Percentiles rank a stretch among this genome's conserved stretches.
These are phyloP conservation scores for Yamadazyma tumulicola DNA, from an alignment of 805 yeast genomes.

Conservation along the genomic window DNA sequence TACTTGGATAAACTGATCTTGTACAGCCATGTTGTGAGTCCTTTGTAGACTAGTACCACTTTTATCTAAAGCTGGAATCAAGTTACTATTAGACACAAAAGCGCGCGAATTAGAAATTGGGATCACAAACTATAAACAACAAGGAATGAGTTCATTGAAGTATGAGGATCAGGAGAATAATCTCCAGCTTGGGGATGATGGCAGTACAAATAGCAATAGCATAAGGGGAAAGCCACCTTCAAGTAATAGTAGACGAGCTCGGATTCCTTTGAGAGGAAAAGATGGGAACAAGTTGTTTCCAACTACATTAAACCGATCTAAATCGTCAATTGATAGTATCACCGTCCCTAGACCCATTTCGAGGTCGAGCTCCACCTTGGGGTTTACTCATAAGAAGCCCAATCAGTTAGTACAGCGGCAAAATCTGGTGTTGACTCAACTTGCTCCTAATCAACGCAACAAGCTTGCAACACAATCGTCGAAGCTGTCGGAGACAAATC, in stretches of 20 bases:
- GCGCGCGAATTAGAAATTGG: background rate
- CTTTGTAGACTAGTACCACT: background rate
- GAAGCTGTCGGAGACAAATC: background rate
- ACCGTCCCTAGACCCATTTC: slow-evolving; percentile 14
- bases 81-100: background rate
- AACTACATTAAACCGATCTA: slow-evolving; percentile 26
- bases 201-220: slow-evolving; percentile 2
- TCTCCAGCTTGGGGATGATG: slow-evolving; percentile 1
- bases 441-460: background rate
- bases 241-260: slow-evolving; percentile 5
- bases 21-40: slow-evolving; percentile 20
- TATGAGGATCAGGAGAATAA: slow-evolving; percentile 7
- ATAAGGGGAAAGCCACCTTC: no score
- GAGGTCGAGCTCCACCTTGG: slow-evolving; percentile 36
- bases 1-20: slow-evolving; percentile 23
- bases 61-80: no score
- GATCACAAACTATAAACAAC: background rate
- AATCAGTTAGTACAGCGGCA: background rate
- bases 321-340: slow-evolving; percentile 16
- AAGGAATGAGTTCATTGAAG: slow-evolving; percentile 2
- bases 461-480: background rate
- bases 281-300: slow-evolving; percentile 28
- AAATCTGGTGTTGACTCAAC: background rate
- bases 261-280: slow-evolving; percentile 41
- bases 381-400: slow-evolving; percentile 21